phyloP scores from a whole-genome alignment of 768 basidiomycete species.

The Strobilomyces dryophilus region DNA sequence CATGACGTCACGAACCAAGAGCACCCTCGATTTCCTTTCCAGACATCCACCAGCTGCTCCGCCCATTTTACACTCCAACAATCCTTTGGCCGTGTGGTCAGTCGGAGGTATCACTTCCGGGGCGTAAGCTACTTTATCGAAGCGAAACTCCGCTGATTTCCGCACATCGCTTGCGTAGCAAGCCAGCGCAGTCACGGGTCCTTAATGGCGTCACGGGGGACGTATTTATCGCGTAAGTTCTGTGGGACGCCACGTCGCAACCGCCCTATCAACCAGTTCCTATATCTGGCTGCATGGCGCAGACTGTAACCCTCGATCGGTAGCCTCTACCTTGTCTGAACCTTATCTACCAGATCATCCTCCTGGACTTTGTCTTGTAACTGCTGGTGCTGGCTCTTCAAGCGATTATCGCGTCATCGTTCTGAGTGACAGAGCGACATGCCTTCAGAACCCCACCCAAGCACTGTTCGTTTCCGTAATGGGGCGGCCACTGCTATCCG shows the following conservation, averaged over 20 bases:
- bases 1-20: constrained; percentile 22
- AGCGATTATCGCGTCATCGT: constrained; percentile 67
- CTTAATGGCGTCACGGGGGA: constrained; percentile 37
- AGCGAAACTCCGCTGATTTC: not conserved
- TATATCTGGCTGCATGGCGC: constrained; percentile 81
- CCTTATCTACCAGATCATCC: constrained; percentile 44
- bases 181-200: constrained; percentile 76
- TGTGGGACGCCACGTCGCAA: constrained; percentile 2
- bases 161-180: constrained; percentile 69
- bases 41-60: not conserved
- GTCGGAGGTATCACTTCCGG: constrained; percentile 44
- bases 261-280: constrained; percentile 52
- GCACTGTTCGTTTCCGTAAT: constrained; percentile 1
- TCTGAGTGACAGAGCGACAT: not conserved
- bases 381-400: constrained; percentile 72
- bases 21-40: constrained; percentile 9
- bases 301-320: constrained; percentile 60
- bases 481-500: too few relatives aligned
- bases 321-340: constrained; percentile 45
- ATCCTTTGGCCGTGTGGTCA: constrained; percentile 20
- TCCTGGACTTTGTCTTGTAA: constrained; percentile 68
- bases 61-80: not conserved
- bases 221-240: constrained; percentile 48
- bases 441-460: too few relatives aligned
- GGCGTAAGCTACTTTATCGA: constrained; percentile 33